Conservation (phyloP, 83 land plant genomes). For the Diphasiastrum complanatum region DNA sequence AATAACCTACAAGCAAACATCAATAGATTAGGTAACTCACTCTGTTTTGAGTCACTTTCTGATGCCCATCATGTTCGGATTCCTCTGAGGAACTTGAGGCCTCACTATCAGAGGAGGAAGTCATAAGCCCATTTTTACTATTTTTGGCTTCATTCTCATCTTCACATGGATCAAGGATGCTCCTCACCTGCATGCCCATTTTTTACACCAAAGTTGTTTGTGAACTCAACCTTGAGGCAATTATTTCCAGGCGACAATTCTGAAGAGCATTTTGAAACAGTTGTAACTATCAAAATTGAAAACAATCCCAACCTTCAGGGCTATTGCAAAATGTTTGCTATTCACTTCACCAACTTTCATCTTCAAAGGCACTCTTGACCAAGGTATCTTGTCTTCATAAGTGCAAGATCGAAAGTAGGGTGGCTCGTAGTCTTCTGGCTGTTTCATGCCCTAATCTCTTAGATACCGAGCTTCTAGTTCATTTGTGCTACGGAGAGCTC, state of each 20-base stretch:
- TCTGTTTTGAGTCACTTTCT: constrained; percentile 26
- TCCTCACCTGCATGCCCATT: constrained; percentile 50
- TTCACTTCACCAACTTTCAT: constrained; percentile 90
- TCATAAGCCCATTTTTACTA: constrained; percentile 23
- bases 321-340: constrained; percentile 65
- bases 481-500: background rate
- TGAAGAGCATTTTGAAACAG: background rate
- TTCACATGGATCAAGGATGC: constrained; percentile 87
- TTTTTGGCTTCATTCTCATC: constrained; percentile 53
- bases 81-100: constrained; percentile 28
- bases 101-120: constrained; percentile 43
- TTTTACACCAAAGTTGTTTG: background rate
- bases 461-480: background rate
- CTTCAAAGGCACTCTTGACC: constrained; percentile 61
- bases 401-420: constrained; percentile 72
- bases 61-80: constrained; percentile 38
- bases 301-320: constrained; percentile 54
- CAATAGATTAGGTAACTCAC: too few species aligned
- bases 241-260: background rate
- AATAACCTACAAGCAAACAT: too few species aligned
- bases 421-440: constrained; percentile 93
- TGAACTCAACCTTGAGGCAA: background rate
- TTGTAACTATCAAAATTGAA: background rate
- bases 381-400: constrained; percentile 47
- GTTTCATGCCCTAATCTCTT: background rate